Base-by-base conservation (phyloP, 2,329 filamentous ascomycete species). In the Bretziella fagacearum region DNA sequence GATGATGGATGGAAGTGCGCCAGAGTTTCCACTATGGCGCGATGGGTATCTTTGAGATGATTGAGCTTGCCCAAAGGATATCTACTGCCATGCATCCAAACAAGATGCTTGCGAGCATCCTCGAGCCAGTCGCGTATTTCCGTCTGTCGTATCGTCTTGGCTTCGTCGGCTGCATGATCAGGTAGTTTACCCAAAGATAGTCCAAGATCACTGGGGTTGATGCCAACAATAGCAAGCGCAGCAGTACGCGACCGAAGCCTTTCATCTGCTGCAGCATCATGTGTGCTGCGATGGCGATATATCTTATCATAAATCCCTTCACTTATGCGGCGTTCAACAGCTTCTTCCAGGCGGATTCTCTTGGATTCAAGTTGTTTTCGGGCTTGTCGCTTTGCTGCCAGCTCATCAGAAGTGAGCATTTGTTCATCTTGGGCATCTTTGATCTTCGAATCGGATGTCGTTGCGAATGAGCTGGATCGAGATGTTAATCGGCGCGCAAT, bases 201-300 rank as follows among this genome's bases (percentile, higher is more conserved):
- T 3, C 85, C 83, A 8, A 98, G 67, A 57, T 98, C 91, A 52
- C 76, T 78, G 45, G 91, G 67, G 2, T 85, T 84, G 57, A 98
- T 95, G 1, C 86, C 89, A 15, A 98, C 84, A n/a, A 98, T 68
- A 2, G 81, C 74, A 37, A 98, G 65, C 1, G 91, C 86, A 17
- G 89, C 89, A 1, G 87, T 95, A 57, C 93, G 91, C 7, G 91
- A 98, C 25, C 91, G 77, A 44, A 98, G 68, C 59, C 93, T 95
- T 56, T 93, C 87, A 59, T 98, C 91, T 57, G 89, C 76, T 10
- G 91, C 87, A 62, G 95, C 89, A 58, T 98, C 91, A 56, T 96
- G 79, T 0, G 89, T 93, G 59, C 73, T 91, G 51, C 81, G 77
- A 60, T 98, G 91, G 40, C 86, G 78, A 72, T 89, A 98, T 59